A percentile compares a stretch with the other conserved stretches of the same genome.
These are phyloP conservation scores for Sarocladium oryzae DNA, from an alignment of 2,329 filamentous ascomycete species.

Conservation along the genomic window DNA sequence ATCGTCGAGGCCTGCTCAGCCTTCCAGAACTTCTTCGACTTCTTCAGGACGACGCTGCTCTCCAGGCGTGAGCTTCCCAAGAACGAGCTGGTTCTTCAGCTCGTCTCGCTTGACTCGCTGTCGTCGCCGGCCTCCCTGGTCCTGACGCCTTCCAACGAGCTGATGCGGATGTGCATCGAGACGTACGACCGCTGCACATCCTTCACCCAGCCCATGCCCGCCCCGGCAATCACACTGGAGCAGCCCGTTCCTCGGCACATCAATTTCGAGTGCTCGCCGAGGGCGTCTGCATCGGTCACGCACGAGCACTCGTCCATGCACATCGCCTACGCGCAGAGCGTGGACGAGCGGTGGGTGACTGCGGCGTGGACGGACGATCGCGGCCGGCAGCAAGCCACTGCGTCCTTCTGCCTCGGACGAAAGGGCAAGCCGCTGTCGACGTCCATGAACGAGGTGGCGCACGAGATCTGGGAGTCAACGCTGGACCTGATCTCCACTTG, in stretches of 20 bases:
- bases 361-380: conserved; percentile 76
- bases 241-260: conserved; percentile 62
- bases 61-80: conserved; percentile 35
- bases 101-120: conserved; percentile 63
- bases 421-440: conserved; percentile 46
- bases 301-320: conserved; percentile 77
- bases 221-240: conserved; percentile 68
- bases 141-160: conserved; percentile 53
- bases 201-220: conserved; percentile 50
- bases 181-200: conserved; percentile 69
- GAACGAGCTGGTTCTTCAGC: conserved; percentile 70
- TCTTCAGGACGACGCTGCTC: conserved; percentile 38
- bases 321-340: conserved; percentile 68
- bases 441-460: conserved; percentile 56
- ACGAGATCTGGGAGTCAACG: conserved; percentile 74
- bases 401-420: conserved; percentile 65
- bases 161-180: conserved; percentile 61
- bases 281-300: conserved; percentile 65
- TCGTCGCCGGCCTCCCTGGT: conserved; percentile 57
- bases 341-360: conserved; percentile 71
- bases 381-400: conserved; percentile 65
- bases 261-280: conserved; percentile 64
- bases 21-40: conserved; percentile 66
- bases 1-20: conserved; percentile 66
- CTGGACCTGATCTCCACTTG: conserved; percentile 63